These are phyloP conservation scores for Isabelozyma pseudorhagii DNA, from an alignment of 805 yeast species.

Conservation along the genomic window DNA sequence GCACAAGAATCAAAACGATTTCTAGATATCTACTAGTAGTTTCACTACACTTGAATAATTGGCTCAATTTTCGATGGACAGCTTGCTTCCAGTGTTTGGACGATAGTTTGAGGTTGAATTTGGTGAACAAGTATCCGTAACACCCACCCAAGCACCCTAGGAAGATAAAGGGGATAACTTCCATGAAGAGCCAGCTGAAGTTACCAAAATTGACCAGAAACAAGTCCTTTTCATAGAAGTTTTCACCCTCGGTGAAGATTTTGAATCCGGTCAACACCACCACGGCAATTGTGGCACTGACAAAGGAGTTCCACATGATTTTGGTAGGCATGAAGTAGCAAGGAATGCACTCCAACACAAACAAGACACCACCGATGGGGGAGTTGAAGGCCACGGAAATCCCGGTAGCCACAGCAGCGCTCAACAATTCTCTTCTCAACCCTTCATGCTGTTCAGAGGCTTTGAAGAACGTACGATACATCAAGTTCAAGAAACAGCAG, in stretches of 20 bases:
- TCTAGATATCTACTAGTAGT: constrained; percentile 41
- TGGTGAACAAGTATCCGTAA: constrained; percentile 54
- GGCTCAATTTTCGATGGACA: constrained; percentile 18
- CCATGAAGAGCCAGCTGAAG: constrained; percentile 69
- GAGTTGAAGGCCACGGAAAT: constrained; percentile 82
- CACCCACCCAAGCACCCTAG: constrained; percentile 71
- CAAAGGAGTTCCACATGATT: constrained; percentile 81
- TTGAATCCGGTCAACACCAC: constrained; percentile 48
- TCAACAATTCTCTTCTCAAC: constrained; percentile 57
- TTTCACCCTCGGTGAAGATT: constrained; percentile 36
- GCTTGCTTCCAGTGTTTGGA: constrained; percentile 29
- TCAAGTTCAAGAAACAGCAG: constrained; percentile 49
- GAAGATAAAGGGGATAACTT: constrained; percentile 66
- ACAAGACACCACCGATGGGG: constrained; percentile 85
- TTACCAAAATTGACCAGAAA: constrained; percentile 67
- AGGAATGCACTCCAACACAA: constrained; percentile 67
- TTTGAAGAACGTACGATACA: constrained; percentile 27
- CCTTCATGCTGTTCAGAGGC: constrained; percentile 49
- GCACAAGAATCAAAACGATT: constrained; percentile 42
- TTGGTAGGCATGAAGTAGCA: constrained; percentile 60
- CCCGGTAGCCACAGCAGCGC: constrained; percentile 82
- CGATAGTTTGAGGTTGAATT: constrained; percentile 37
- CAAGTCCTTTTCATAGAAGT: constrained; percentile 44
- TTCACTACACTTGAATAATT: constrained; percentile 10
- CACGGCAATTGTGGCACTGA: constrained; percentile 72